Evolutionary conservation across 495 filamentous ascomycete species (phyloP).

Genomic region (Talaromyces nanjingensis): DNA sequence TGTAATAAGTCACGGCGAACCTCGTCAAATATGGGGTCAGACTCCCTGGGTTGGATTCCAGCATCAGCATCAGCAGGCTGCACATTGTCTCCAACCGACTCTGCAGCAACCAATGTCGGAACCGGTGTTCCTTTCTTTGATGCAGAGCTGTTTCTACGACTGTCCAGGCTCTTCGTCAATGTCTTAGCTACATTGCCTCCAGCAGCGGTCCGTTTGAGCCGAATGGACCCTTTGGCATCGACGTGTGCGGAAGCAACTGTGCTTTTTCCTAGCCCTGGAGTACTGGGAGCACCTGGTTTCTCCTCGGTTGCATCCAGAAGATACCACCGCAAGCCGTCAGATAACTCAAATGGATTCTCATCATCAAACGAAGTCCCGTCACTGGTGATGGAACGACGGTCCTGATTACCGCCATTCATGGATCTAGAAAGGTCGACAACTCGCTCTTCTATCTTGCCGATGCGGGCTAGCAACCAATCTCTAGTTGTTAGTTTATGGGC

Average conservation of each 20-base stretch:
- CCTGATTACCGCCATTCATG: conserved; percentile 49
- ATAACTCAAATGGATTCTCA: conserved; percentile 96
- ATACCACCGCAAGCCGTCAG: conserved; percentile 94
- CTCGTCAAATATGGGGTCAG: conserved; percentile 38
- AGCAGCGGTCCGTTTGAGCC: conserved; percentile 46
- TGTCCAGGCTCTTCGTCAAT: conserved; percentile 80
- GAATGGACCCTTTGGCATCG: conserved; percentile 69
- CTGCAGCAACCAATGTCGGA: conserved; percentile 26
- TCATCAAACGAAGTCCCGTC: conserved; percentile 67
- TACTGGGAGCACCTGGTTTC: conserved; percentile 88
- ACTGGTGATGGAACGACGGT: conserved; percentile 47
- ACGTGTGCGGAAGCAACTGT: conserved; percentile 87
- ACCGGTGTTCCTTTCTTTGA: conserved; percentile 58
- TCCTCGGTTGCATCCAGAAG: conserved; percentile 89
- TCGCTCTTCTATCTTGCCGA: conserved; percentile 84
- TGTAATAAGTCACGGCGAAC: conserved; percentile 41
- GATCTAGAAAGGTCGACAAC: conserved; percentile 87
- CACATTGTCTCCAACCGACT: conserved; percentile 31
- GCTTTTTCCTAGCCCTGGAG: conserved; percentile 78
- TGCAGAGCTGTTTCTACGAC: conserved; percentile 75
- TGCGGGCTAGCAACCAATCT: conserved; percentile 93
- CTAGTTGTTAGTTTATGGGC: conserved; percentile 70
- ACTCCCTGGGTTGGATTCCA: conserved; percentile 27
- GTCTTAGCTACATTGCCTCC: conserved; percentile 64
- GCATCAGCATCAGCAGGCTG: conserved; percentile 27